Percentiles rank a stretch among this genome's conserved stretches.
phyloP scores from a whole-genome alignment of 345 rosid genomes.

The Ceriops zippeliana region DNA sequence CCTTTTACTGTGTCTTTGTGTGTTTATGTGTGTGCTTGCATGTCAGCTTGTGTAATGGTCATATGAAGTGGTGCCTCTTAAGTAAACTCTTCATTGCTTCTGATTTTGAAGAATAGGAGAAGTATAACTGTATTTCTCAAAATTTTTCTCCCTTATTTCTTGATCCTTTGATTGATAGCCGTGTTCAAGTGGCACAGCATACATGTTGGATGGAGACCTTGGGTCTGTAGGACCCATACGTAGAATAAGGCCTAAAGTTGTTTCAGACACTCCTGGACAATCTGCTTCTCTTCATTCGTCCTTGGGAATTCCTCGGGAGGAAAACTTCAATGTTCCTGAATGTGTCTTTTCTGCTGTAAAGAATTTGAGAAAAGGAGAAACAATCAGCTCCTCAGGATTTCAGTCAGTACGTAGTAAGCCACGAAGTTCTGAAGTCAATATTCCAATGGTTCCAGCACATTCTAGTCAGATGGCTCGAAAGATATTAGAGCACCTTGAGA shows the following conservation, averaged over 20 bases:
- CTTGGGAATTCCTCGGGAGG: slow-evolving; percentile 32
- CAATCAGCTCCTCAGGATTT: slow-evolving; percentile 34
- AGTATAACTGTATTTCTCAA: slow-evolving; percentile 5
- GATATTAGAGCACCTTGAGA: slow-evolving; percentile 76
- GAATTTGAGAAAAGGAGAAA: slow-evolving; percentile 44
- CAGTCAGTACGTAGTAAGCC: slow-evolving; percentile 33
- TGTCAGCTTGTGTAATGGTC: neutral
- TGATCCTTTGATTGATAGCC: slow-evolving; percentile 28
- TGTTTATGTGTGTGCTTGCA: neutral
- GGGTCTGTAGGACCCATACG: slow-evolving; percentile 78
- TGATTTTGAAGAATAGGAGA: slow-evolving; percentile 8
- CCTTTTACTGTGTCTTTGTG: neutral
- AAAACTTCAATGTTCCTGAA: slow-evolving; percentile 26
- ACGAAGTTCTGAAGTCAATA: slow-evolving; percentile 38
- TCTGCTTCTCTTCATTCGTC: slow-evolving; percentile 42
- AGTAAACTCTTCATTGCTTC: neutral
- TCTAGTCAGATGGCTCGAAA: slow-evolving; percentile 74
- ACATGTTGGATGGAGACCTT: slow-evolving; percentile 30
- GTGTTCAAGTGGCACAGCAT: slow-evolving; percentile 34
- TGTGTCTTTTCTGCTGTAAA: slow-evolving; percentile 30
- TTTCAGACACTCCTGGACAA: slow-evolving; percentile 33
- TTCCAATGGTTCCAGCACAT: slow-evolving; percentile 59
- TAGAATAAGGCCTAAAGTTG: slow-evolving; percentile 41
- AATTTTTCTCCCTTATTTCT: neutral
- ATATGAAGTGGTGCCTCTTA: neutral